phyloP scores from a whole-genome alignment of 768 basidiomycete genomes.

The Chalciporus piperatus region DNA sequence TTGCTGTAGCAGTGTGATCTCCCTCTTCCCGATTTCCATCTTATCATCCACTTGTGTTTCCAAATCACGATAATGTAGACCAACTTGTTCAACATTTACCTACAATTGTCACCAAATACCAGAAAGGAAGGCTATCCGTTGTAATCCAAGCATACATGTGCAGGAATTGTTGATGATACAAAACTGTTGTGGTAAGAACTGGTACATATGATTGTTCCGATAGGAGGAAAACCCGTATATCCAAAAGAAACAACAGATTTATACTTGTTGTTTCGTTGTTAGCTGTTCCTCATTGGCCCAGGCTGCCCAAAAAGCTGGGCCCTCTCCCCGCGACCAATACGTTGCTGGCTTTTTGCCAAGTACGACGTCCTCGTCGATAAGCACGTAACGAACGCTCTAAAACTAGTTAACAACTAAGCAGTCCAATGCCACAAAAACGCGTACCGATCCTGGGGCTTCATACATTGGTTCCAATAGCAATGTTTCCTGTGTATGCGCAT shows the following conservation, averaged over 20 bases:
- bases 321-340: slow-evolving; percentile 75
- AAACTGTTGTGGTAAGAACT: neutral
- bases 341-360: slow-evolving; percentile 58
- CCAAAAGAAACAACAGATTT: neutral
- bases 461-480: slow-evolving; percentile 90
- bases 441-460: slow-evolving; percentile 79
- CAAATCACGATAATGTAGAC: slow-evolving; percentile 29
- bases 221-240: neutral
- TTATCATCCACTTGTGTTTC: slow-evolving; percentile 10
- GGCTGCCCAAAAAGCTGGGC: slow-evolving; percentile 68
- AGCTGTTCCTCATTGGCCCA: slow-evolving; percentile 67
- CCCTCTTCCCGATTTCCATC: slow-evolving; percentile 5
- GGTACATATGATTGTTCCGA: neutral
- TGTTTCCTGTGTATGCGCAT: slow-evolving; percentile 51
- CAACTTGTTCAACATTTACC: slow-evolving; percentile 25
- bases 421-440: slow-evolving; percentile 20
- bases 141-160: neutral
- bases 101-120: slow-evolving; percentile 28
- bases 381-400: slow-evolving; percentile 77
- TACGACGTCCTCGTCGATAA: slow-evolving; percentile 72
- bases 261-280: slow-evolving; percentile 12
- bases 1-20: slow-evolving; percentile 4
- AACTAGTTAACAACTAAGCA: slow-evolving; percentile 8
- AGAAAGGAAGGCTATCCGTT: slow-evolving; percentile 8
- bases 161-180: neutral